A percentile compares a stretch with the other conserved stretches of the same genome.
Conservation (phyloP, 75 land plant genomes). For the Gnetum montanum region DNA sequence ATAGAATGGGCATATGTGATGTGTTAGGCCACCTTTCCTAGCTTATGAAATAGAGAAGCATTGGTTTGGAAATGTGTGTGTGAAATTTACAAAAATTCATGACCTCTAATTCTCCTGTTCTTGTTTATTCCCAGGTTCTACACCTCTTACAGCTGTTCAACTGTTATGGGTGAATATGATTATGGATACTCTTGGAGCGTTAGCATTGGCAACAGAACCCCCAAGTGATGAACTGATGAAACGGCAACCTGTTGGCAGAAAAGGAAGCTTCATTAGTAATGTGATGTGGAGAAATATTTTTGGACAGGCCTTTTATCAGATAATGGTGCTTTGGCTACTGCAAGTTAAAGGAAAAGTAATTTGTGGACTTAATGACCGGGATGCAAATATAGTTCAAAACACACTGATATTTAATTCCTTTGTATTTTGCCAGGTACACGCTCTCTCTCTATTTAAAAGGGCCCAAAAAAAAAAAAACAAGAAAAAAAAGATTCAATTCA, state of each 20-base stretch:
- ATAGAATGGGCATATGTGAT: too few relatives aligned
- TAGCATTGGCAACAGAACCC: constrained; percentile 93
- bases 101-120: background rate
- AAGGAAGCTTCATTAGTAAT: constrained; percentile 70
- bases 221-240: constrained; percentile 90
- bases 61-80: too few relatives aligned
- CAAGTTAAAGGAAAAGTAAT: constrained; percentile 54
- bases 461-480: too few relatives aligned
- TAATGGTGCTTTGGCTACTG: constrained; percentile 62
- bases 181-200: constrained; percentile 95
- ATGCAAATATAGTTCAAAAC: constrained; percentile 50
- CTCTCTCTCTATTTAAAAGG: background rate
- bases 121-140: constrained; percentile 43
- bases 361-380: constrained; percentile 42
- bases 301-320: constrained; percentile 81
- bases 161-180: constrained; percentile 97
- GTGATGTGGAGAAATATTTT: constrained; percentile 98
- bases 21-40: too few relatives aligned
- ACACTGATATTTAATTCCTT: constrained; percentile 92
- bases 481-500: background rate
- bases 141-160: constrained; percentile 96
- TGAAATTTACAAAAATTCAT: too few relatives aligned
- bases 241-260: constrained; percentile 74
- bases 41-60: too few relatives aligned
- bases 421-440: constrained; percentile 88